These are phyloP conservation scores for Sugiyamaella americana DNA, from an alignment of 805 yeast genomes.

Conservation along the genomic window DNA sequence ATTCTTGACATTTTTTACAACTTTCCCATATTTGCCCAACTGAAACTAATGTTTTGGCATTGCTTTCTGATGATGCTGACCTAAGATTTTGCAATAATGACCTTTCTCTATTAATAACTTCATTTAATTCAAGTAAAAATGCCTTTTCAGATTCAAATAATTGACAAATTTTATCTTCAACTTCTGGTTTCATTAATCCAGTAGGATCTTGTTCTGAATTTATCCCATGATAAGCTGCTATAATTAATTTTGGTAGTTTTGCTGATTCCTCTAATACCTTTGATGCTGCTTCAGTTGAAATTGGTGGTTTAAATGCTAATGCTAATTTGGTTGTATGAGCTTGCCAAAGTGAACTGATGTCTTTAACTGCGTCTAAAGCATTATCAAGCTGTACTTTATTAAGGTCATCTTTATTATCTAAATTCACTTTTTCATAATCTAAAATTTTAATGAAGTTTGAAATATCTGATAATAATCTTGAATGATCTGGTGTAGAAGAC, in stretches of 20 bases:
- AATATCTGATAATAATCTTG: background rate
- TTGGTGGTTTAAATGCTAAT: constrained; percentile 58
- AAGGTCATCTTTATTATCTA: background rate
- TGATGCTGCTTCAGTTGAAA: constrained; percentile 44
- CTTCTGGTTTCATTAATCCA: background rate
- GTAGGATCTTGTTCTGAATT: background rate
- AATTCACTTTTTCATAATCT: background rate
- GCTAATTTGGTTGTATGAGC: constrained; percentile 79
- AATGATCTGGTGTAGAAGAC: background rate
- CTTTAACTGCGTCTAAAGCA: constrained; percentile 53
- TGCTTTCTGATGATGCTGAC: constrained; percentile 2
- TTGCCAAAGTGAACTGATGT: constrained; percentile 52
- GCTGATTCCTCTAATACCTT: constrained; percentile 39
- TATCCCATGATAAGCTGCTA: constrained; percentile 1
- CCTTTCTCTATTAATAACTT: constrained; percentile 15
- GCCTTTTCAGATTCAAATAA: constrained; percentile 12
- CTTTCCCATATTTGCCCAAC: constrained; percentile 70
- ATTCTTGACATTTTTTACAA: constrained; percentile 42
- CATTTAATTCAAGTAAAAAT: constrained; percentile 11
- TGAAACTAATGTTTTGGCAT: constrained; percentile 42
- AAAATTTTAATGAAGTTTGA: background rate
- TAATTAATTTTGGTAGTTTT: background rate
- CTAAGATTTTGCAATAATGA: background rate
- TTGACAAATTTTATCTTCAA: background rate
- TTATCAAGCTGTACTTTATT: constrained; percentile 30